These are phyloP conservation scores for Talaromyces albobiverticillius DNA, from an alignment of 2,329 filamentous ascomycete species.

Conservation along the genomic window DNA sequence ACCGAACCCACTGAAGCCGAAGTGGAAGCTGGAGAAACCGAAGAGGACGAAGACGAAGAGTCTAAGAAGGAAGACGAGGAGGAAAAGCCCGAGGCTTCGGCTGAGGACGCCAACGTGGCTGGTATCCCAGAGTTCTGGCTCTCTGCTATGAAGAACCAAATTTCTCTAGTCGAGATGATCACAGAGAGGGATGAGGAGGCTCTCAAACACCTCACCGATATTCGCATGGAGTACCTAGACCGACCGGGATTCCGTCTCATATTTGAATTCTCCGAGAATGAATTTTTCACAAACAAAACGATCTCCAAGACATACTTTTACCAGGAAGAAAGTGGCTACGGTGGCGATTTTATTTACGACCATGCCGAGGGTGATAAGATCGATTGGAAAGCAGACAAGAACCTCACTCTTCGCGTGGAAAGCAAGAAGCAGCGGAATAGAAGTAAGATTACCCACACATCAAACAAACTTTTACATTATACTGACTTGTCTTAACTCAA, in stretches of 20 bases:
- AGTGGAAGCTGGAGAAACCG: constrained; percentile 79
- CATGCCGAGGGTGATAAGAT: constrained; percentile 98
- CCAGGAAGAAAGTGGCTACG: constrained; percentile 97
- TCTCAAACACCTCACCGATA: constrained; percentile 83
- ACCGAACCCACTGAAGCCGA: constrained; percentile 84
- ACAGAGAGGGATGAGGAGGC: constrained; percentile 95
- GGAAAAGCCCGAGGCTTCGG: constrained; percentile 46
- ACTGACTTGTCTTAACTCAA: constrained; percentile 37
- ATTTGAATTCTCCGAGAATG: constrained; percentile 93
- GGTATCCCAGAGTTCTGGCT: constrained; percentile 99
- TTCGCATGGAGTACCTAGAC: constrained; percentile 99
- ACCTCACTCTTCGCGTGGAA: constrained; percentile 90
- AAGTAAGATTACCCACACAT: constrained; percentile 60
- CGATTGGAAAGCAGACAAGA: constrained; percentile 90
- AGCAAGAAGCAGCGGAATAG: constrained; percentile 99
- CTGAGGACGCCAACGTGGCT: constrained; percentile 51
- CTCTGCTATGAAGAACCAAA: constrained; percentile 99
- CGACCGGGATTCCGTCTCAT: constrained; percentile 97
- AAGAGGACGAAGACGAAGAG: constrained; percentile 65
- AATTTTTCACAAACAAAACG: constrained; percentile 95
- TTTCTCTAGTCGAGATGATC: constrained; percentile 96
- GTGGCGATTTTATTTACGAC: constrained; percentile 99
- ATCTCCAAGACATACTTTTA: constrained; percentile 99
- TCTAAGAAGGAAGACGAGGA: constrained; percentile 60
- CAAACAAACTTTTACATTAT: not conserved